phyloP scores from a whole-genome alignment of 805 yeast species.

The Candida nanaspora region DNA sequence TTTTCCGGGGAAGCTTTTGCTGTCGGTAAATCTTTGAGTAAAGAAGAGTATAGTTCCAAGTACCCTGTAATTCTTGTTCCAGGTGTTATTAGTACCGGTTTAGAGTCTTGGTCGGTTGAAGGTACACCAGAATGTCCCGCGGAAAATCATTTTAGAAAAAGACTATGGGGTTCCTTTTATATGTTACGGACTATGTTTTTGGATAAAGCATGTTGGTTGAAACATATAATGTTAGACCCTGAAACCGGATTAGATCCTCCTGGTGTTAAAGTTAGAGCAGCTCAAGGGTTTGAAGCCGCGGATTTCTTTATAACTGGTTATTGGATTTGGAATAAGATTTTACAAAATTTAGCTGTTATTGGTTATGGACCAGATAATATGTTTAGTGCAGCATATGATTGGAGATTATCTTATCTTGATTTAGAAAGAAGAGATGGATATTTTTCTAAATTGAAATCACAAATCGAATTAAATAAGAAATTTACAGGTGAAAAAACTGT shows the following conservation, averaged over 20 bases:
- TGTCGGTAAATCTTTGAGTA: constrained; percentile 63
- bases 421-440: constrained; percentile 82
- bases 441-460: constrained; percentile 66
- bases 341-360: constrained; percentile 90
- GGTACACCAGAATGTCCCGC: constrained; percentile 79
- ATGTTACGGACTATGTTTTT: constrained; percentile 90
- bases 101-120: constrained; percentile 85
- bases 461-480: constrained; percentile 55
- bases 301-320: constrained; percentile 96
- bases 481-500: constrained; percentile 60
- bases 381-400: constrained; percentile 90
- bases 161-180: constrained; percentile 95
- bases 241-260: constrained; percentile 92
- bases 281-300: constrained; percentile 94
- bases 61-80: constrained; percentile 90
- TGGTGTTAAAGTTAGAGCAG: constrained; percentile 72
- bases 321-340: constrained; percentile 96
- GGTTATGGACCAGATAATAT: constrained; percentile 91
- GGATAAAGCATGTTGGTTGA: constrained; percentile 90
- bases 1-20: constrained; percentile 80
- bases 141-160: constrained; percentile 76
- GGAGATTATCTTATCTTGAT: constrained; percentile 90
- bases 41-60: constrained; percentile 43
- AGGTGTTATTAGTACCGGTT: constrained; percentile 91
- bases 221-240: constrained; percentile 83